phyloP scores from a whole-genome alignment of 148 eudicot genomes.

The Rhododendron mucronatum region DNA sequence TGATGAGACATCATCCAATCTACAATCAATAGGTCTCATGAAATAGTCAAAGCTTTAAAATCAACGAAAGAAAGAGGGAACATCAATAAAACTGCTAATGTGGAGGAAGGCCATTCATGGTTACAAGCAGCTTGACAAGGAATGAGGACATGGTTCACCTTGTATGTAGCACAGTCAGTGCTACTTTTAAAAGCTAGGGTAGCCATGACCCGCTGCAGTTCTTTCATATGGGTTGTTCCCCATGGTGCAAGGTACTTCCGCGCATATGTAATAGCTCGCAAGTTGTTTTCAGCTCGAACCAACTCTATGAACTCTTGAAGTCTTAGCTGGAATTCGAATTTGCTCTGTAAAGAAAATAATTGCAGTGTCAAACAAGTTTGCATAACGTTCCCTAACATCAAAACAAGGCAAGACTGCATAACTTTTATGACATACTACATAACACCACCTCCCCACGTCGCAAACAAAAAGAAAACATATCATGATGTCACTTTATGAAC shows the following conservation, averaged over 20 bases:
- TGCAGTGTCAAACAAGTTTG: constrained; percentile 1
- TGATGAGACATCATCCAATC: background rate
- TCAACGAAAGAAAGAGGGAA: background rate
- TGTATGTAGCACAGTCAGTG: constrained; percentile 82
- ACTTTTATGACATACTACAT: background rate
- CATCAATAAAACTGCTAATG: background rate
- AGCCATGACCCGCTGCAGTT: constrained; percentile 85
- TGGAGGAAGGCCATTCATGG: background rate
- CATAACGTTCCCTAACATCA: background rate
- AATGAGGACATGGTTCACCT: constrained; percentile 41
- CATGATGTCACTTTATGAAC: background rate
- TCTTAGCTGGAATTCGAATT: constrained; percentile 92
- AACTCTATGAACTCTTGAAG: constrained; percentile 96
- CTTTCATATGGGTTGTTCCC: constrained; percentile 92
- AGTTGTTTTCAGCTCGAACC: constrained; percentile 72
- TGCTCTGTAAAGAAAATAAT: constrained; percentile 53
- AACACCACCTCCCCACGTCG: background rate
- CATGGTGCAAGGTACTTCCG: constrained; percentile 87
- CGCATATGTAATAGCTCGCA: constrained; percentile 83
- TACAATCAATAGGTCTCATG: background rate
- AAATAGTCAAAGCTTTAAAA: background rate
- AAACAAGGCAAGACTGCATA: background rate
- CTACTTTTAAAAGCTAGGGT: constrained; percentile 89
- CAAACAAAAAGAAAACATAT: background rate
- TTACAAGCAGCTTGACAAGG: background rate